These are phyloP conservation scores for Pythium myriotylum DNA, from an alignment of 352 stramenopile genomes.

Conservation along the genomic window DNA sequence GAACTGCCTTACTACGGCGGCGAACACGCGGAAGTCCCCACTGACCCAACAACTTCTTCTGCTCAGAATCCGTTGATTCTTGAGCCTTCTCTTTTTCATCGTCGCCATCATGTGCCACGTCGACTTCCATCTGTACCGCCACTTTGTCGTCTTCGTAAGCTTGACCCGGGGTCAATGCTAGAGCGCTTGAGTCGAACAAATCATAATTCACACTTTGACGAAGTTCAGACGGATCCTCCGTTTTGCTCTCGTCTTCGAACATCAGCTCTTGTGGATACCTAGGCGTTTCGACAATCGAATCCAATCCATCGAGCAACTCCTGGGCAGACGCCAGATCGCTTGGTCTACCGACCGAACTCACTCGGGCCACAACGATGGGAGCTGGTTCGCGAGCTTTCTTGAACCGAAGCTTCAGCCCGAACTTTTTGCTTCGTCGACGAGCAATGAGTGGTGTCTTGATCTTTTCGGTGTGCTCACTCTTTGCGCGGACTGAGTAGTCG, in stretches of 20 bases:
- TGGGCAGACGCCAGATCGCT: slow-evolving; percentile 3
- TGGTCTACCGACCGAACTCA: slow-evolving; percentile 1
- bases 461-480: slow-evolving; percentile 10
- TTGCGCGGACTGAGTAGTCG: slow-evolving; percentile 49
- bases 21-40: slow-evolving; percentile 65
- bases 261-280: slow-evolving; percentile 24
- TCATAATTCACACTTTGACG: slow-evolving; percentile 7
- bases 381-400: slow-evolving; percentile 22
- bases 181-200: slow-evolving; percentile 9
- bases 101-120: slow-evolving; percentile 27
- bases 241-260: slow-evolving; percentile 35
- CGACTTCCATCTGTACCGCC: slow-evolving; percentile 23
- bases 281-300: background rate
- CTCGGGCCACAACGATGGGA: background rate
- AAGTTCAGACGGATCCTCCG: background rate
- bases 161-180: slow-evolving; percentile 23
- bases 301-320: slow-evolving; percentile 7
- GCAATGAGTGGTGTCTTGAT: slow-evolving; percentile 6
- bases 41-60: slow-evolving; percentile 70
- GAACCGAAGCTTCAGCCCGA: slow-evolving; percentile 25
- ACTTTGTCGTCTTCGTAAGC: background rate
- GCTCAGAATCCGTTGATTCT: slow-evolving; percentile 31
- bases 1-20: slow-evolving; percentile 41
- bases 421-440: slow-evolving; percentile 14
- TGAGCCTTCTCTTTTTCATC: slow-evolving; percentile 24